Percentiles rank a stretch among this genome's conserved stretches.
These are phyloP conservation scores for Kodamaea sagamina DNA, from an alignment of 805 yeast genomes.

Conservation along the genomic window DNA sequence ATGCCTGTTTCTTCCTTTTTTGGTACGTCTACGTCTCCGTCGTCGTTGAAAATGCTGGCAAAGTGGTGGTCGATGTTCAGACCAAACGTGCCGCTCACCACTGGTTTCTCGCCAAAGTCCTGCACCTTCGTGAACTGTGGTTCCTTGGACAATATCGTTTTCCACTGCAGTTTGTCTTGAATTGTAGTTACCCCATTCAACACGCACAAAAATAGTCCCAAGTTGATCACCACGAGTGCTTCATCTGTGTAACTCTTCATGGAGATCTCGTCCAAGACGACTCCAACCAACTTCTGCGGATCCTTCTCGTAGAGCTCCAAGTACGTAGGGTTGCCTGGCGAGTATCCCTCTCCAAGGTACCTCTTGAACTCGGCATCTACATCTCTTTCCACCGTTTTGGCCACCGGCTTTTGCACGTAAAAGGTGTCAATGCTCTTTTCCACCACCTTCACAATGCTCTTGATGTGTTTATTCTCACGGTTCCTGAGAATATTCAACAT, in stretches of 20 bases:
- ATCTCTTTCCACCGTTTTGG: slow-evolving; percentile 3
- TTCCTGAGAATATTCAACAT: slow-evolving; percentile 20
- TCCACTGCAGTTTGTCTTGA: slow-evolving; percentile 28
- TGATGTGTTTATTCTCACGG: slow-evolving; percentile 16
- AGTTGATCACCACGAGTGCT: slow-evolving; percentile 25
- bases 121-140: not conserved
- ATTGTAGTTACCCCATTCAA: slow-evolving; percentile 18
- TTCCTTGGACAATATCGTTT: slow-evolving; percentile 14
- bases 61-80: slow-evolving; percentile 7
- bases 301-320: slow-evolving; percentile 3
- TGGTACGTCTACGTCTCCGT: slow-evolving; percentile 2
- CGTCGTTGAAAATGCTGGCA: slow-evolving; percentile 12
- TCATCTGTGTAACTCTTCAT: slow-evolving; percentile 27
- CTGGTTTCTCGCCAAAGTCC: not conserved
- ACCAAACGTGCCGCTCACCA: slow-evolving; percentile 3
- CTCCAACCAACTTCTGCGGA: slow-evolving; percentile 4
- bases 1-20: slow-evolving; percentile 1
- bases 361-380: slow-evolving; percentile 8
- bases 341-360: slow-evolving; percentile 4
- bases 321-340: slow-evolving; percentile 1
- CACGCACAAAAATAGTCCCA: slow-evolving; percentile 23
- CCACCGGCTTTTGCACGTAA: slow-evolving; percentile 7
- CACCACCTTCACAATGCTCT: slow-evolving; percentile 17
- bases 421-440: slow-evolving; percentile 14
- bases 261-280: slow-evolving; percentile 5